A percentile compares a stretch with the other conserved stretches of the same genome.
These are phyloP conservation scores for Taiozyma sp. DNA, from an alignment of 1,139 yeast genomes.

Conservation along the genomic window DNA sequence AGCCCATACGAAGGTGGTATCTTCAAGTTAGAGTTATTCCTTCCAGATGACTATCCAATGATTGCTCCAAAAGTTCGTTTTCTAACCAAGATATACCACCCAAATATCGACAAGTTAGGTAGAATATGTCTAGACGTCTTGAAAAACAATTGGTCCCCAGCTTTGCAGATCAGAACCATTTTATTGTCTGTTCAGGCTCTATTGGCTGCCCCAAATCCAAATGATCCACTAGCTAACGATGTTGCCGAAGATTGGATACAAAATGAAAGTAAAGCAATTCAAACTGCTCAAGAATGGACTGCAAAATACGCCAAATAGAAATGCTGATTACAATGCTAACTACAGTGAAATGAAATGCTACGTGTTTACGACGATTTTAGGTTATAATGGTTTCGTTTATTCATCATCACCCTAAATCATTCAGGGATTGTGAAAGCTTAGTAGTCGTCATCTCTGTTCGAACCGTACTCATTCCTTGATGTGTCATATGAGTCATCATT, in stretches of 20 bases:
- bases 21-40: conserved; percentile 69
- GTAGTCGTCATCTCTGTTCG: background rate
- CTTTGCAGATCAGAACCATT: conserved; percentile 92
- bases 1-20: conserved; percentile 82
- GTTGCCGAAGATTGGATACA: conserved; percentile 97
- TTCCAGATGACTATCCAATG: conserved; percentile 92
- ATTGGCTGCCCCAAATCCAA: conserved; percentile 95
- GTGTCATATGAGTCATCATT: background rate
- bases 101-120: conserved; percentile 92
- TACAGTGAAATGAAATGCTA: background rate
- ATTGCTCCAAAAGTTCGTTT: conserved; percentile 93
- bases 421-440: background rate
- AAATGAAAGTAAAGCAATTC: conserved; percentile 74
- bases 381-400: background rate
- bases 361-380: background rate
- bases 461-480: background rate
- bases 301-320: conserved; percentile 45
- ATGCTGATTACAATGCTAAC: background rate
- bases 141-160: conserved; percentile 97
- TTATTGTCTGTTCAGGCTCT: conserved; percentile 89
- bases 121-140: conserved; percentile 93
- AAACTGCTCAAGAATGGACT: conserved; percentile 90
- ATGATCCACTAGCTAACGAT: conserved; percentile 96
- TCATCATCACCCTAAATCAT: background rate
- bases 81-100: conserved; percentile 91